phyloP scores from a whole-genome alignment of 208 protist species.

The Trypanosoma rangeli region DNA sequence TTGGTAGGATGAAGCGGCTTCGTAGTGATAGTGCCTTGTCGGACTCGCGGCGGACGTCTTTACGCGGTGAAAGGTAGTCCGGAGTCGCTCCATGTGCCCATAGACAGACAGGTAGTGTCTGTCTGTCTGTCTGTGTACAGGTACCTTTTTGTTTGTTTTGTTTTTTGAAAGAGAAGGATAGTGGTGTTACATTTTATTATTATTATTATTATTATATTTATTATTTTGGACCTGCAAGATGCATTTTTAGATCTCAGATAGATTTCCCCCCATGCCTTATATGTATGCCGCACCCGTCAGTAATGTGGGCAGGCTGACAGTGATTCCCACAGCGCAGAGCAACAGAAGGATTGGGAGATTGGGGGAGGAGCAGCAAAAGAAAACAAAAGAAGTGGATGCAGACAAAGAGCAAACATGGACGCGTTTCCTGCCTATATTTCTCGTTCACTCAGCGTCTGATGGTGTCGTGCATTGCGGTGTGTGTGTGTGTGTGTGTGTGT shows the following conservation, averaged over 20 bases:
- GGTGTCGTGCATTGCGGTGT: too few relatives aligned
- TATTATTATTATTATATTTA: slow-evolving; percentile 6
- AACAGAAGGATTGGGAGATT: neutral
- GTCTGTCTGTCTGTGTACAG: neutral
- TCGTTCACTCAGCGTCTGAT: too few relatives aligned
- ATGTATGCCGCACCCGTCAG: neutral
- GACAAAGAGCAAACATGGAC: too few relatives aligned
- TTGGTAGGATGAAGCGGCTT: slow-evolving; percentile 12
- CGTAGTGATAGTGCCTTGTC: slow-evolving; percentile 23
- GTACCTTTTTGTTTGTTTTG: neutral
- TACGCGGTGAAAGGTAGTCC: slow-evolving; percentile 10
- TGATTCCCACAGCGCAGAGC: neutral
- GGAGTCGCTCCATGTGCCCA: neutral
- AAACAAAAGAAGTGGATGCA: neutral
- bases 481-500: too few relatives aligned
- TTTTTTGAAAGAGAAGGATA: neutral
- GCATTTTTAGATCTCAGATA: slow-evolving; percentile 3
- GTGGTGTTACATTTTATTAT: neutral
- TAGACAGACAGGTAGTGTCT: neutral
- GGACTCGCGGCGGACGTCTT: slow-evolving; percentile 20
- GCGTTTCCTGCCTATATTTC: neutral
- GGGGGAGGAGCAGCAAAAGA: neutral
- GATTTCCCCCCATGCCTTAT: neutral
- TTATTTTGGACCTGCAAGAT: slow-evolving; percentile 2
- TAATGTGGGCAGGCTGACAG: neutral